Evolutionary conservation across 306 rosid species (phyloP), one percentile per base, ranked within the genome.

Genomic region (Medicago arabica): DNA sequence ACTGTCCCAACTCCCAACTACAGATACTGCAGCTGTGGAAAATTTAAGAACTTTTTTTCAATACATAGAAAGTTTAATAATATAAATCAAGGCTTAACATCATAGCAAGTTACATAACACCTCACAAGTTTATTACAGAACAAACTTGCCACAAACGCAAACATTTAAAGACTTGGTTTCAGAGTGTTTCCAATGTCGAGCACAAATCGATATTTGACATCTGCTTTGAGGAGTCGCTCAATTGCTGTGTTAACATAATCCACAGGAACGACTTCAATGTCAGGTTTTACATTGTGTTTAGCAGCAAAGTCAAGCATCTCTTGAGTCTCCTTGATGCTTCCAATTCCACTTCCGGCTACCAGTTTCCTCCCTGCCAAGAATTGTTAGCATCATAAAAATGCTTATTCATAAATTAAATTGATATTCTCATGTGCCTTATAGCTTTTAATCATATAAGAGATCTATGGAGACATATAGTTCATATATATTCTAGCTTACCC

Each of bases 241-340:
- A 87, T 16, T 5, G 87, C 89, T 1, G 81, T 75, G 72, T 85
- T 85, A 50, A 88, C 66, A 67, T 88, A 88, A 9, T 85, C 86
- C 0, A 88, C 71, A 28, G 85, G 72, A 63, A 87, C 55, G 38
- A 85, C 67, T 43, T 87, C 86, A 12, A 78, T 69, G 1, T 87
- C 87, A 0, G 85, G 76, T 49, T 54, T 78, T 16, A 87, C 72
- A 10, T 50, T 75, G 23, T 82, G 87, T 36, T 87, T 2, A 15
- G 91, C 75, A 13, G 87, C 85, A 54, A 85, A 85, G 13, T 84
- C 82, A 1, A 82, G 5, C 88, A 85, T 87, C 49, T 80, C 87
- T 67, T 85, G 91, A 4, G 71, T 78, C 61, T 81, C 85, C 79
- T 82, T 85, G 39, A 85, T 12, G 17, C 88, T 83, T 23, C 91